These are phyloP conservation scores for Malus fusca DNA, from an alignment of 306 rosid species.

Conservation along the genomic window DNA sequence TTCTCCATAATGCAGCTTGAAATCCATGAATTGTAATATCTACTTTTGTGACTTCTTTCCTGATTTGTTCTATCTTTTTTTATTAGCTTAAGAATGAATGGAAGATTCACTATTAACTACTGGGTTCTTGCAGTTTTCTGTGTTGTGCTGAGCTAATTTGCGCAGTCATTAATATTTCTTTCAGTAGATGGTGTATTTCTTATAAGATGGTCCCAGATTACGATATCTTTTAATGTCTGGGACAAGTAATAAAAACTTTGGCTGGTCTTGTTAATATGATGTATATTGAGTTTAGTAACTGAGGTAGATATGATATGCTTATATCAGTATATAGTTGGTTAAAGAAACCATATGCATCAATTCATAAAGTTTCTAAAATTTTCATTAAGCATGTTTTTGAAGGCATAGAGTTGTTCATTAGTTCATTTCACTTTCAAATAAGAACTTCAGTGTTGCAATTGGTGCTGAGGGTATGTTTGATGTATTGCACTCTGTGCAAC, in stretches of 20 bases:
- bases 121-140: not conserved
- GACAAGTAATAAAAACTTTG: not conserved
- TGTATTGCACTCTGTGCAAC: constrained; percentile 4
- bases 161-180: not conserved
- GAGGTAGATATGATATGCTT: not conserved
- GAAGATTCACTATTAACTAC: not conserved
- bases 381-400: not conserved
- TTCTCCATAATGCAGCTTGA: not conserved
- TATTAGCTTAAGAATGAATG: not conserved
- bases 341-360: not conserved
- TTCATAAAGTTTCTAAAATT: not conserved
- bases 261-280: not conserved
- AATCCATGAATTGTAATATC: not conserved
- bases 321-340: not conserved
- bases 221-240: not conserved
- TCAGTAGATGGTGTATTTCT: not conserved
- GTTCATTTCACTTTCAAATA: not conserved
- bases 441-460: not conserved
- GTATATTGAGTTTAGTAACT: not conserved
- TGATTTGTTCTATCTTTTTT: not conserved
- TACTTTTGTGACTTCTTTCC: not conserved
- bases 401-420: not conserved
- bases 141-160: not conserved
- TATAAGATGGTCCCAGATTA: not conserved
- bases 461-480: not conserved